Conservation (phyloP, 2,329 filamentous ascomycete genomes). For the Alternaria triticimaculans region DNA sequence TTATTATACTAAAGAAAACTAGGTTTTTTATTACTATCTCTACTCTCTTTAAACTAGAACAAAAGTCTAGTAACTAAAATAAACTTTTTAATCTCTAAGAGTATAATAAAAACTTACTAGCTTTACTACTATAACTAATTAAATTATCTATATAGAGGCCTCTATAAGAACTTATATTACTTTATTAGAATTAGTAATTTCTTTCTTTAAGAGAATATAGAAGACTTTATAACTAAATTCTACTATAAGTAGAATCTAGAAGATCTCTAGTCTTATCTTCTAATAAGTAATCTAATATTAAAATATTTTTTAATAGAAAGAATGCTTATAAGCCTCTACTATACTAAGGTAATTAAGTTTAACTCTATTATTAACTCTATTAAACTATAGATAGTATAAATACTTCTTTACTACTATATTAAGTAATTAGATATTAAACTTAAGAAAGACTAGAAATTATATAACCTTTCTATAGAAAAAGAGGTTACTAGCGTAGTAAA, state of each 20-base stretch:
- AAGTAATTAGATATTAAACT: neutral
- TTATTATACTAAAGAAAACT: neutral
- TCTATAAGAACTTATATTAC: neutral
- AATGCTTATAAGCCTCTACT: slow-evolving; percentile 7
- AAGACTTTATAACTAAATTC: slow-evolving; percentile 6
- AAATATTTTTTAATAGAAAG: slow-evolving; percentile 1
- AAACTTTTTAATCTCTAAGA: neutral
- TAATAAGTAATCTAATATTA: slow-evolving; percentile 1
- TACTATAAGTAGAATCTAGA: slow-evolving; percentile 6
- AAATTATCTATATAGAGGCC: neutral
- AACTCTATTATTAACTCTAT: slow-evolving; percentile 2
- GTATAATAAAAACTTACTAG: slow-evolving; percentile 1
- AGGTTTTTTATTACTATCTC: neutral
- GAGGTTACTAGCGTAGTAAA: neutral
- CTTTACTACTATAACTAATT: slow-evolving; percentile 4
- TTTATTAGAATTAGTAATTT: neutral
- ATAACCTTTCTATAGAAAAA: neutral
- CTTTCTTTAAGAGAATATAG: slow-evolving; percentile 1
- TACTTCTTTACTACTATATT: neutral
- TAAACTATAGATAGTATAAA: neutral
- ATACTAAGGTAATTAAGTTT: neutral
- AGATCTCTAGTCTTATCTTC: slow-evolving; percentile 8
- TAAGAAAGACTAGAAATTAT: neutral
- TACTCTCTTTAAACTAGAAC: neutral
- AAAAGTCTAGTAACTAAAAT: neutral